Base-by-base conservation (phyloP, 129 eudicot species). In the Chrysanthemum makinoi region DNA sequence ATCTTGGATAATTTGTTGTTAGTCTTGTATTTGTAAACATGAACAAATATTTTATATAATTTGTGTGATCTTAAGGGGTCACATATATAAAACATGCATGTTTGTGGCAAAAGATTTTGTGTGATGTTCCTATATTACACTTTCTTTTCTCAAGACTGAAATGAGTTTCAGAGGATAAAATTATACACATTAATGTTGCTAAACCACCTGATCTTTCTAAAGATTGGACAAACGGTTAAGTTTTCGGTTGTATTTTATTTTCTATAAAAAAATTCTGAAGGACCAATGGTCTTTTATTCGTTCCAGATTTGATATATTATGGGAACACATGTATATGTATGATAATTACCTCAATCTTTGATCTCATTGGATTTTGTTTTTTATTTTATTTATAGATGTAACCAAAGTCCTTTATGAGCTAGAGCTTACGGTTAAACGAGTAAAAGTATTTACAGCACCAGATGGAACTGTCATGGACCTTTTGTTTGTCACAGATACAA, bases 391-490 rank as follows among this genome's bases (percentile, higher is more conserved):
- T 62, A 20, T 65, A 86, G 91, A 86, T 80, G 86, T 86, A 33
- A 86, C 91, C 30, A 84, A 83, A 80, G 91, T 83, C 77, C 85
- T 86, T 20, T 85, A 75, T 46, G 87, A 86, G 83, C 85, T 88
- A 6, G 96, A 88, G 82, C 96, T 88, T 48, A 73, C 86, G 16
- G 73, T 86, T 51, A 81, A 83, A 72, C 81, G 87, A 72, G 91
- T 88, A 65, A 88, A 88, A 74, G 87, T 88, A 53, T 81, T 85
- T 60, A 88, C 96, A 10, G 80, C 96, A 10, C 96, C 96, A 3
- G 96, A 88, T 50, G 91, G 96, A 78, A 76, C 78, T 76, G 91
- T 88, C 60, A 81, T 88, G 89, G 96, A 88, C 82, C 91, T 88
- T 77, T 73, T 88, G 28, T 88, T 81, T 49, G 75, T 88, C 76